Evolutionary conservation across 116 monocot genomes (phyloP).

Genomic region (Dioscorea cayenensis): DNA sequence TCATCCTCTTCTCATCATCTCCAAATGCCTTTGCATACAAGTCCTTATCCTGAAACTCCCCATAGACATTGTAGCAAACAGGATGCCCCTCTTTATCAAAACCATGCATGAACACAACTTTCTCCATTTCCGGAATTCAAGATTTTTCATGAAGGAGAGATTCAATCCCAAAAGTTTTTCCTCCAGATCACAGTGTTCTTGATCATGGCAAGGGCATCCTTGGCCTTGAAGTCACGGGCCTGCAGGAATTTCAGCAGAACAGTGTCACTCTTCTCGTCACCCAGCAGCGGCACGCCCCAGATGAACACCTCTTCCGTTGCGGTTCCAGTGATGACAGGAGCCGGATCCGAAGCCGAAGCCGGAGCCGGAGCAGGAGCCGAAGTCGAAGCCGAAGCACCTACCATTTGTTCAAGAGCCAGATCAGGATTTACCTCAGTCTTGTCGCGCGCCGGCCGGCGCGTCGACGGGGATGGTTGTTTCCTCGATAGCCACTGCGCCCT

Average conservation of each 20-base stretch:
- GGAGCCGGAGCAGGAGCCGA: too few relatives aligned
- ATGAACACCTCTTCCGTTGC: conserved; percentile 28
- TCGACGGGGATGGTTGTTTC: conserved; percentile 13
- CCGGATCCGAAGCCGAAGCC: not conserved
- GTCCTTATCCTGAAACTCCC: conserved; percentile 63
- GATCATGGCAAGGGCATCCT: conserved; percentile 58
- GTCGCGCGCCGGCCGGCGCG: not conserved
- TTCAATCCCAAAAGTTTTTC: conserved; percentile 44
- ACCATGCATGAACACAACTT: conserved; percentile 59
- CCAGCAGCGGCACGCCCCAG: conserved; percentile 53
- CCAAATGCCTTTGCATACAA: conserved; percentile 48
- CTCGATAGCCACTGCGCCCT: conserved; percentile 30
- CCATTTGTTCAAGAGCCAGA: not conserved
- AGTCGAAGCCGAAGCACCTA: not conserved
- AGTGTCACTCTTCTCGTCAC: conserved; percentile 60
- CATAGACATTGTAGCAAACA: conserved; percentile 74
- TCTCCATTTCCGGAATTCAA: conserved; percentile 44
- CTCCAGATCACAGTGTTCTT: conserved; percentile 50
- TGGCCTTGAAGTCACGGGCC: conserved; percentile 58
- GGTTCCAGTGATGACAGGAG: conserved; percentile 4
- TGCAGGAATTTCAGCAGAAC: conserved; percentile 71
- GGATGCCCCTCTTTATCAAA: conserved; percentile 57
- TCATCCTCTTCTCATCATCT: conserved; percentile 50
- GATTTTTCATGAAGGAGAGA: conserved; percentile 49
- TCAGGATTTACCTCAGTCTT: not conserved